Evolutionary conservation across 75 land plant genomes (phyloP), one percentile per base, ranked within the genome.

Genomic region (Chamaecyparis obtusa): DNA sequence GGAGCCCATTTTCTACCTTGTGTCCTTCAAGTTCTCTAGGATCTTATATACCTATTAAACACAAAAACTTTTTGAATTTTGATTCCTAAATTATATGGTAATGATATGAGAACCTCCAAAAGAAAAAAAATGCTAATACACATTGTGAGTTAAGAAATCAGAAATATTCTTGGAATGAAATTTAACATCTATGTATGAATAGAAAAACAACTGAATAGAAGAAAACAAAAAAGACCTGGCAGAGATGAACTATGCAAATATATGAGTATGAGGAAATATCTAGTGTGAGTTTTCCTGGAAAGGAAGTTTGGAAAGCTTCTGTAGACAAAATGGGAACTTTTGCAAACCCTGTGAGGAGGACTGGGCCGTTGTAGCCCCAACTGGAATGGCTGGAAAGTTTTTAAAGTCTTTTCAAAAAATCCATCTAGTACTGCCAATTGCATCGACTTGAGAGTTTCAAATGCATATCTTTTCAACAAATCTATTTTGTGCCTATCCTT

Each of bases 281-380:
- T 95, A 89, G 86, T 96, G 96, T 24, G 98, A 95, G 74, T 96
- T 96, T n/a, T n/a, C n/a, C n/a, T n/a, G n/a, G n/a, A n/a, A n/a
- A n/a, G n/a, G n/a, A n/a, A n/a, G n/a, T n/a, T n/a, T n/a, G n/a
- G n/a, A n/a, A n/a, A n/a, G n/a, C n/a, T n/a, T n/a, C n/a, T n/a
- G n/a, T n/a, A n/a, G n/a, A n/a, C n/a, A n/a, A n/a, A n/a, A n/a
- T n/a, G n/a, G n/a, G n/a, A n/a, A n/a, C n/a, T n/a, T n/a, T n/a
- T n/a, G n/a, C n/a, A n/a, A n/a, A n/a, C n/a, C n/a, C n/a, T n/a
- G n/a, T n/a, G n/a, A n/a, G n/a, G n/a, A n/a, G n/a, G n/a, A n/a
- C n/a, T n/a, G n/a, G n/a, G n/a, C n/a, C n/a, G n/a, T n/a, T n/a
- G n/a, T n/a, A n/a, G n/a, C n/a, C n/a, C n/a, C n/a, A n/a, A n/a